Percentiles rank a stretch among this genome's conserved stretches.
These are phyloP conservation scores for Aspergillus sp. DNA, from an alignment of 2,329 filamentous ascomycete species.

Conservation along the genomic window DNA sequence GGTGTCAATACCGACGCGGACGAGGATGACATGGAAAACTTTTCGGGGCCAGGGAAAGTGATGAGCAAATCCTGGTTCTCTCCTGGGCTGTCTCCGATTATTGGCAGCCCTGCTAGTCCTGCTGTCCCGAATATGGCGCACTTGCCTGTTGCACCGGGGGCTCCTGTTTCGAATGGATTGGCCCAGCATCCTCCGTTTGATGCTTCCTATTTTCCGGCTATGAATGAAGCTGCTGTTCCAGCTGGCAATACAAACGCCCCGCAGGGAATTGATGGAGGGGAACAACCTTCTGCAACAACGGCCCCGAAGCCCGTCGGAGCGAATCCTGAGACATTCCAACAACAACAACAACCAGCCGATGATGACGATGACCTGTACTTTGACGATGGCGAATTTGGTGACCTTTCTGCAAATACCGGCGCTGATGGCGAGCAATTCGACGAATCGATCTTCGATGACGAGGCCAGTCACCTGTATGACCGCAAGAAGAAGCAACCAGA, in stretches of 20 bases:
- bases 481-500: conserved; percentile 18
- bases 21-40: conserved; percentile 24
- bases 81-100: conserved; percentile 29
- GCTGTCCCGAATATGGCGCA: conserved; percentile 10
- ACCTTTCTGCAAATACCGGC: conserved; percentile 25
- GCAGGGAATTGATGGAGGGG: background rate
- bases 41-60: conserved; percentile 18
- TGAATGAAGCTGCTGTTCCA: background rate
- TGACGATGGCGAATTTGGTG: conserved; percentile 40
- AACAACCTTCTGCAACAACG: background rate
- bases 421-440: conserved; percentile 33
- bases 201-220: background rate
- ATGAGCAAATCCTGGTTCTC: conserved; percentile 25
- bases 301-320: background rate
- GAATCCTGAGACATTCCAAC: background rate
- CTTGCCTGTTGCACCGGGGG: background rate
- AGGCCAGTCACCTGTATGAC: conserved; percentile 36
- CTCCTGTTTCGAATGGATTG: background rate
- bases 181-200: background rate
- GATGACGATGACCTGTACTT: conserved; percentile 38
- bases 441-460: conserved; percentile 43
- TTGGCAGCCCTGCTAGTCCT: conserved; percentile 26
- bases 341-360: conserved; percentile 5
- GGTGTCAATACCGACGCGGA: conserved; percentile 41
- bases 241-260: background rate